Evolutionary conservation across 2,329 filamentous ascomycete genomes (phyloP).

Genomic region (Akanthomyces dipterigenus): DNA sequence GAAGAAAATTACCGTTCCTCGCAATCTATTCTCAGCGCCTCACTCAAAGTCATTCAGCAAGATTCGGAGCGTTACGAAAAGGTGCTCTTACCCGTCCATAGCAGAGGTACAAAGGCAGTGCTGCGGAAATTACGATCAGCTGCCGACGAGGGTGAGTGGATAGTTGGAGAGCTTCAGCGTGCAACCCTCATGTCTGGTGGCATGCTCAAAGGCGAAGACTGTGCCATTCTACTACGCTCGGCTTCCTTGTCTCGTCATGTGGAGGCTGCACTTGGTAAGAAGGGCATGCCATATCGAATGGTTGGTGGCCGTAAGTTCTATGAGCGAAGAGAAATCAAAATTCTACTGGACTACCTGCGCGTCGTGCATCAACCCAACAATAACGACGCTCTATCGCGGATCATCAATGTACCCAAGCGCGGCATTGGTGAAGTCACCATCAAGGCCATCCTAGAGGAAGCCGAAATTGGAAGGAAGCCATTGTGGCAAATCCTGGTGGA

Average conservation of each 20-base stretch:
- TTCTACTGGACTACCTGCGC: slow-evolving; percentile 79
- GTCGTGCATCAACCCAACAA: slow-evolving; percentile 79
- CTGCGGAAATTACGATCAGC: slow-evolving; percentile 67
- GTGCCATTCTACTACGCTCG: slow-evolving; percentile 82
- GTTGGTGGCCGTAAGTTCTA: slow-evolving; percentile 87
- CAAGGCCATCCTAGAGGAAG: slow-evolving; percentile 67
- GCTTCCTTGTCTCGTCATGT: slow-evolving; percentile 78
- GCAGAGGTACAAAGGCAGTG: slow-evolving; percentile 71
- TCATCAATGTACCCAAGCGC: slow-evolving; percentile 78
- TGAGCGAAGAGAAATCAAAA: slow-evolving; percentile 82
- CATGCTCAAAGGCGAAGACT: slow-evolving; percentile 67
- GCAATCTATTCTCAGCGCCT: slow-evolving; percentile 71
- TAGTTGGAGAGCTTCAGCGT: slow-evolving; percentile 75
- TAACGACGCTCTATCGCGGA: slow-evolving; percentile 75
- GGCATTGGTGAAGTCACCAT: slow-evolving; percentile 76
- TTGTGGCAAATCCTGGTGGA: slow-evolving; percentile 67
- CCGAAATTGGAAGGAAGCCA: slow-evolving; percentile 59
- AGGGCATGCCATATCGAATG: slow-evolving; percentile 85
- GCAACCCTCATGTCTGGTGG: slow-evolving; percentile 63
- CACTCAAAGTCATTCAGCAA: slow-evolving; percentile 84
- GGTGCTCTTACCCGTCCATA: slow-evolving; percentile 70
- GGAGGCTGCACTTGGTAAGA: slow-evolving; percentile 72
- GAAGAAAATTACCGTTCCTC: slow-evolving; percentile 95
- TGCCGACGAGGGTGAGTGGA: slow-evolving; percentile 75
- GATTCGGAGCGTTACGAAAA: slow-evolving; percentile 77